Evolutionary conservation across 2,329 filamentous ascomycete species (phyloP).

Genomic region (Sclerotinia borealis): DNA sequence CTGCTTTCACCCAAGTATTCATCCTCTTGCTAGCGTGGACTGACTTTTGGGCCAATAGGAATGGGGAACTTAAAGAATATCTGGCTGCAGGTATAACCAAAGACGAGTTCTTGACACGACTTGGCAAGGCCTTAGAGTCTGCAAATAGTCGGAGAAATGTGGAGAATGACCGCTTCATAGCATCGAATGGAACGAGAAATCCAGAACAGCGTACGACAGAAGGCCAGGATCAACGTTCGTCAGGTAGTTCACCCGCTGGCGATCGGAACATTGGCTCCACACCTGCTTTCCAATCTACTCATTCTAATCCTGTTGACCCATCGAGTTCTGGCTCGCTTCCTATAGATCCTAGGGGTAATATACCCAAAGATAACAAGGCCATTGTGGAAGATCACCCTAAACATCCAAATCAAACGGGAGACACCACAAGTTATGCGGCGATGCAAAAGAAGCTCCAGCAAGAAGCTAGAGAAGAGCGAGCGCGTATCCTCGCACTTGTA

Average conservation of each 20-base stretch:
- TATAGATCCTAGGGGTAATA: not conserved
- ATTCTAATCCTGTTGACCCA: not conserved
- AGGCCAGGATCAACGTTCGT: not conserved
- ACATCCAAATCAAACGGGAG: constrained; percentile 21
- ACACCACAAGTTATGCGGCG: constrained; percentile 44
- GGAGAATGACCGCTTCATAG: not conserved
- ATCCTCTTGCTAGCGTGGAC: not conserved
- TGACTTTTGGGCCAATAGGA: constrained; percentile 38
- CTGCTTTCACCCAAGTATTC: not conserved
- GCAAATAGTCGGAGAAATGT: not conserved
- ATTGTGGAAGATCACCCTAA: not conserved
- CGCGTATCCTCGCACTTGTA: constrained; percentile 67
- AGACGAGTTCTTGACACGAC: constrained; percentile 57
- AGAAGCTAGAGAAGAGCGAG: constrained; percentile 61
- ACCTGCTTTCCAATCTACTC: not conserved
- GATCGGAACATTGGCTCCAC: not conserved
- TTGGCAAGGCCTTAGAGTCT: constrained; percentile 38
- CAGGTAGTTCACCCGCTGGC: not conserved
- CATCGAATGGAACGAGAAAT: not conserved
- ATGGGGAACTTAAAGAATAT: constrained; percentile 73
- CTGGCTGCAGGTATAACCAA: constrained; percentile 58
- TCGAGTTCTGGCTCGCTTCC: not conserved
- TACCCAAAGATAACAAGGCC: not conserved
- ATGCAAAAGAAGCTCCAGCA: constrained; percentile 55
- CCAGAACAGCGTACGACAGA: not conserved